Percentiles rank a stretch among this genome's conserved stretches.
Evolutionary conservation across 768 basidiomycete genomes (phyloP).

Genomic region (Russula lepida): DNA sequence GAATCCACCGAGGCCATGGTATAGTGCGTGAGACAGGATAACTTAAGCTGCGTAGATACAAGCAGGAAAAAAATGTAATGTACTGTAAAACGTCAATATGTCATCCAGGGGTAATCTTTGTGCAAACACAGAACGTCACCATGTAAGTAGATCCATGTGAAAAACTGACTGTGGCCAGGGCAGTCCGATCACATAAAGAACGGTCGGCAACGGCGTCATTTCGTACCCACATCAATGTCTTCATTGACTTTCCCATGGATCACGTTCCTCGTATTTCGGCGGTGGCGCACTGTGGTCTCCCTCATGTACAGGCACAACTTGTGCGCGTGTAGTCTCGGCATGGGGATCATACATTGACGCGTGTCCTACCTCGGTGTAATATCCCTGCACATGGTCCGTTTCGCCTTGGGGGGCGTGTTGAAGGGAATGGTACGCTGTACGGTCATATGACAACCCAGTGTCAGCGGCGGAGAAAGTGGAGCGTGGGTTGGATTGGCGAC

Average conservation of each 20-base stretch:
- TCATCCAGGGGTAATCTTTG: background rate
- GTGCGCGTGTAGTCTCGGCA: background rate
- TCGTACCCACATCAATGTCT: background rate
- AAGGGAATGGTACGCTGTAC: constrained; percentile 3
- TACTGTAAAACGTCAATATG: background rate
- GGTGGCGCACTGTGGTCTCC: background rate
- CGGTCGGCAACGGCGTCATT: background rate
- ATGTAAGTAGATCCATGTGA: background rate
- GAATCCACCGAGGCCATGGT: background rate
- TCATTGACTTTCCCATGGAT: background rate
- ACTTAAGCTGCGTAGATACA: background rate
- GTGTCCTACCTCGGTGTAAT: background rate
- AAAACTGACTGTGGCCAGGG: too few relatives aligned
- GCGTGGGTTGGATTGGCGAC: background rate
- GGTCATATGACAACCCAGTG: background rate
- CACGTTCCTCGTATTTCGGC: background rate
- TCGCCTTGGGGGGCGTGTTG: constrained; percentile 10
- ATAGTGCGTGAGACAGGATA: background rate
- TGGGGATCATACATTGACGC: background rate
- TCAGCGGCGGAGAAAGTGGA: background rate
- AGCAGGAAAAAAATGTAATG: background rate
- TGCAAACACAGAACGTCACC: background rate
- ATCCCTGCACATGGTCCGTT: background rate
- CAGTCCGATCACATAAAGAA: background rate
- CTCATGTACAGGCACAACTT: background rate